These are phyloP conservation scores for Verticillium klebahnii DNA, from an alignment of 2,329 filamentous ascomycete genomes.

Conservation along the genomic window DNA sequence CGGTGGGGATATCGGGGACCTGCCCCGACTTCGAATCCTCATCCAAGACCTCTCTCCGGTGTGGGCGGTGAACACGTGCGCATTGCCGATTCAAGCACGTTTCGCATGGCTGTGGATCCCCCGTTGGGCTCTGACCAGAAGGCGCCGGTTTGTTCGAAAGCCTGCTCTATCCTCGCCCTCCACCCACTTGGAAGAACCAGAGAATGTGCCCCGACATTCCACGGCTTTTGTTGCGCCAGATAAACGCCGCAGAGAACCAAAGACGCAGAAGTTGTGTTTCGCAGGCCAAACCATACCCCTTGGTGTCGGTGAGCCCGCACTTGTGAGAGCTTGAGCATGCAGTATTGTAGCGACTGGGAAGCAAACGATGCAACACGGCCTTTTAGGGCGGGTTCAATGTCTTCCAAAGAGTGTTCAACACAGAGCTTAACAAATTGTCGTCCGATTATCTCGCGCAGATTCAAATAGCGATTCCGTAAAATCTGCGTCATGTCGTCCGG, in stretches of 20 bases:
- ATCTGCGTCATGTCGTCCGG: constrained; percentile 9
- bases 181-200: background rate
- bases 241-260: background rate
- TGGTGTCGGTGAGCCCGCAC: background rate
- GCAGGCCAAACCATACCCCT: background rate
- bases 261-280: background rate
- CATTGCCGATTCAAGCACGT: background rate
- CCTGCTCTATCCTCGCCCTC: background rate
- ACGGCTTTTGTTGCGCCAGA: background rate
- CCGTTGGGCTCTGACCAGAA: background rate
- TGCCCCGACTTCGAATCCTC: no score
- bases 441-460: constrained; percentile 5
- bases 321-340: constrained; percentile 2
- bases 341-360: constrained; percentile 7
- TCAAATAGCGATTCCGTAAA: constrained; percentile 6
- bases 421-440: constrained; percentile 9
- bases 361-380: constrained; percentile 4
- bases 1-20: no score
- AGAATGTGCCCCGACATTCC: background rate
- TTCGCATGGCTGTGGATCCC: background rate
- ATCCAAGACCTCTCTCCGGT: no score
- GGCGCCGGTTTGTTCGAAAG: background rate
- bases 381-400: background rate
- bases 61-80: no score
- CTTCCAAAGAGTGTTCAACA: constrained; percentile 7